phyloP scores from a whole-genome alignment of 176 grass and related monocot genomes.

The Oryza meyeriana region DNA sequence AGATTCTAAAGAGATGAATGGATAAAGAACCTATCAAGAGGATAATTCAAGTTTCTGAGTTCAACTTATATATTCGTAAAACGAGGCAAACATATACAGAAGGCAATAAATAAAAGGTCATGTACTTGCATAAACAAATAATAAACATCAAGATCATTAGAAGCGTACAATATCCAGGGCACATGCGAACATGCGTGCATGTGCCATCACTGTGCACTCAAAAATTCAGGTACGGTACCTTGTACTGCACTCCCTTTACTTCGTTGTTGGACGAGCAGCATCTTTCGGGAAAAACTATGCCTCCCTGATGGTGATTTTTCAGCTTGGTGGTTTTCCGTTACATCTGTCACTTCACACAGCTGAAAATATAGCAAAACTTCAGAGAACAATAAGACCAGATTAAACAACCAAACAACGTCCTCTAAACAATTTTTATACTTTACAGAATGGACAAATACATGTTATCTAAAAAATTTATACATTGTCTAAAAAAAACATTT shows the following conservation, averaged over 20 bases:
- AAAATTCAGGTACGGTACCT: slow-evolving; percentile 27
- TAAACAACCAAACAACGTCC: neutral
- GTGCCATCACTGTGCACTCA: slow-evolving; percentile 20
- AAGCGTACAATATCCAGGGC: slow-evolving; percentile 9
- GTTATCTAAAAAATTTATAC: neutral
- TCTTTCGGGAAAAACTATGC: neutral
- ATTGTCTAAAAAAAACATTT: too few relatives aligned
- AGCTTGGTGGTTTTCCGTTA: neutral
- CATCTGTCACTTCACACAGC: neutral
- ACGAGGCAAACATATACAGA: neutral
- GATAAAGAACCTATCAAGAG: neutral
- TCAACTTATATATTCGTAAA: neutral
- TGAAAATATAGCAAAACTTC: neutral
- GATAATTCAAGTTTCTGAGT: neutral
- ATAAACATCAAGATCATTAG: slow-evolving; percentile 1
- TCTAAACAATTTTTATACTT: neutral
- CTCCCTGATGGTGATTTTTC: neutral
- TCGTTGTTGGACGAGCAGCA: slow-evolving; percentile 16
- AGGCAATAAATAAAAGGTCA: neutral
- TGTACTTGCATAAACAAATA: slow-evolving; percentile 19
- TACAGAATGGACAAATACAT: neutral
- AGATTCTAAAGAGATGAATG: neutral
- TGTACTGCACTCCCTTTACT: slow-evolving; percentile 47
- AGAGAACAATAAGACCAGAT: neutral
- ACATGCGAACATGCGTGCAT: slow-evolving; percentile 52